These are phyloP conservation scores for Hansenula anomala DNA, from an alignment of 1,139 yeast genomes.

Conservation along the genomic window DNA sequence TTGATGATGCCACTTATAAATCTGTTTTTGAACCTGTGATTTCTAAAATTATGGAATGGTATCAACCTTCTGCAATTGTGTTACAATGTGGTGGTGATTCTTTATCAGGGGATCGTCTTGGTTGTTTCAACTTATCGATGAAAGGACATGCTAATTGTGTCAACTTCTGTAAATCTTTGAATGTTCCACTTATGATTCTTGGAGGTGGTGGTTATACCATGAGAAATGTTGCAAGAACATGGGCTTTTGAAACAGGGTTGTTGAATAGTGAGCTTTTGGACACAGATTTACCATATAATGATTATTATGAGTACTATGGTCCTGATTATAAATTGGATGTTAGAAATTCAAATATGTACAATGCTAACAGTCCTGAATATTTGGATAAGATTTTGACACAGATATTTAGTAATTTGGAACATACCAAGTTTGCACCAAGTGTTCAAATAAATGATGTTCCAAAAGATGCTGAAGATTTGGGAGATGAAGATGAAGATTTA, in stretches of 20 bases:
- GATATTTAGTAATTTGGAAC: constrained; percentile 72
- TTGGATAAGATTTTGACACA: constrained; percentile 78
- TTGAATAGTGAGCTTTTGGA: constrained; percentile 76
- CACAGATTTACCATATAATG: constrained; percentile 87
- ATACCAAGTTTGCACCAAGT: constrained; percentile 91
- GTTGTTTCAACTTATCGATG: constrained; percentile 90
- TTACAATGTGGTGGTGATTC: constrained; percentile 95
- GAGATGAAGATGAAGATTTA: constrained; percentile 78
- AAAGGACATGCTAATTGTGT: constrained; percentile 96
- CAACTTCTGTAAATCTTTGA: constrained; percentile 79
- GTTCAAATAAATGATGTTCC: constrained; percentile 93
- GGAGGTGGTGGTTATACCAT: constrained; percentile 99
- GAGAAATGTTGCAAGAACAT: constrained; percentile 92
- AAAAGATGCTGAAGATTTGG: constrained; percentile 75
- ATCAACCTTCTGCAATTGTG: constrained; percentile 89
- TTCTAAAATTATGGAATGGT: constrained; percentile 81
- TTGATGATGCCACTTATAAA: constrained; percentile 84
- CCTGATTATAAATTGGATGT: constrained; percentile 94
- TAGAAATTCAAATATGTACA: constrained; percentile 93
- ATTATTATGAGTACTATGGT: constrained; percentile 94
- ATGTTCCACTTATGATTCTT: constrained; percentile 82
- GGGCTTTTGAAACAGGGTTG: constrained; percentile 94
- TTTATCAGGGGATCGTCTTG: constrained; percentile 83
- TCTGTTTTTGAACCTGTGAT: constrained; percentile 86
- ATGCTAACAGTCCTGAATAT: constrained; percentile 92